phyloP scores from a whole-genome alignment of 1,139 yeast species.

The Candida labiduridarum region DNA sequence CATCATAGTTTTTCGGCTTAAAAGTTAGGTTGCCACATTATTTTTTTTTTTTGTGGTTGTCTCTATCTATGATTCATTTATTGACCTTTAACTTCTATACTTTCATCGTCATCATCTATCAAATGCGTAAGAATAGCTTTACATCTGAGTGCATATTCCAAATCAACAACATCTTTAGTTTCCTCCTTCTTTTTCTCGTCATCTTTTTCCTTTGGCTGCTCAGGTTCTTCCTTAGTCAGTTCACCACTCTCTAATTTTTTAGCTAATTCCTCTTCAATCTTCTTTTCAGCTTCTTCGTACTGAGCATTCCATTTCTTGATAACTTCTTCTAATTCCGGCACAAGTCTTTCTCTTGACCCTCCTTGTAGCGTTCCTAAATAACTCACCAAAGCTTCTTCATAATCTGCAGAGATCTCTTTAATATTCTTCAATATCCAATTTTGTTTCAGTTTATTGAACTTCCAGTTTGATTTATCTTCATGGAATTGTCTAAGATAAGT shows the following conservation, averaged over 20 bases:
- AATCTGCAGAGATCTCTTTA: slow-evolving; percentile 54
- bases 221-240: slow-evolving; percentile 20
- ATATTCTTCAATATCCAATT: slow-evolving; percentile 85
- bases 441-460: slow-evolving; percentile 91
- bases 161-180: slow-evolving; percentile 15
- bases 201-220: slow-evolving; percentile 12
- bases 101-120: slow-evolving; percentile 10
- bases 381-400: slow-evolving; percentile 52
- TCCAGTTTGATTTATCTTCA: slow-evolving; percentile 71
- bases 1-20: too few relatives aligned
- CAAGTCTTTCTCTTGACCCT: slow-evolving; percentile 62
- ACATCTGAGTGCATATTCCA: slow-evolving; percentile 17
- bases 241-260: slow-evolving; percentile 21
- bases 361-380: slow-evolving; percentile 78
- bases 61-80: background rate
- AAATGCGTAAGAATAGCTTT: slow-evolving; percentile 13
- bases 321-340: slow-evolving; percentile 51
- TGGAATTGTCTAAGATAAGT: slow-evolving; percentile 70
- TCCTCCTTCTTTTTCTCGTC: slow-evolving; percentile 12
- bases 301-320: slow-evolving; percentile 60
- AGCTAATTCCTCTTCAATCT: slow-evolving; percentile 39
- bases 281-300: slow-evolving; percentile 43
- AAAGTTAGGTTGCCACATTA: background rate
- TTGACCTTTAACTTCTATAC: slow-evolving; percentile 13
- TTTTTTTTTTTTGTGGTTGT: background rate